phyloP scores from a whole-genome alignment of 2,329 filamentous ascomycete genomes.

The Verruconis gallopava region DNA sequence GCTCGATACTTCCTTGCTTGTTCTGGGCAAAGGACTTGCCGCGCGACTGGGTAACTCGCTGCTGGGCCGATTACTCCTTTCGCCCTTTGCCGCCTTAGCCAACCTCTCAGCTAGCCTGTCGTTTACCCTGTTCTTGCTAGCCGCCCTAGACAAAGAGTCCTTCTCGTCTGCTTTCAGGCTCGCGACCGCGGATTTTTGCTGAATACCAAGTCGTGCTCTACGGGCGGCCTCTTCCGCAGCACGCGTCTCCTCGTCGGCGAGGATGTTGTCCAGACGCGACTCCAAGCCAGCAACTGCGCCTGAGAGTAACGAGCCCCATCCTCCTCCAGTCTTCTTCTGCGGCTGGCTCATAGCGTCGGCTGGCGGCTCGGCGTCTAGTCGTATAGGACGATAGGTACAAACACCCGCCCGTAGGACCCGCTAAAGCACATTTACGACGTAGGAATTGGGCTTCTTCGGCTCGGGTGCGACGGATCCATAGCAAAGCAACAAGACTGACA shows the following conservation, averaged over 20 bases:
- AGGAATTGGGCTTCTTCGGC: too few species aligned
- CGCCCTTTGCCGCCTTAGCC: conserved; percentile 67
- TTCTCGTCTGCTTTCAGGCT: conserved; percentile 10
- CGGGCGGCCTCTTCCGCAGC: conserved; percentile 25
- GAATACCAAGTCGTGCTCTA: conserved; percentile 15
- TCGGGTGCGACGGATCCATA: too few species aligned
- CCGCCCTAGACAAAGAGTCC: conserved; percentile 46
- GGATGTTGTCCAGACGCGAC: conserved; percentile 79
- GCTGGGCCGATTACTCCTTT: conserved; percentile 13
- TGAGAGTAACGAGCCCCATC: conserved; percentile 52
- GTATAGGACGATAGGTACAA: too few species aligned
- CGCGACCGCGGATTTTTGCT: background rate
- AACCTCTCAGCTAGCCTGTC: conserved; percentile 81
- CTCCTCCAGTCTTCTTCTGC: conserved; percentile 10
- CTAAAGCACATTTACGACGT: too few species aligned
- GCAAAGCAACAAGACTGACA: too few species aligned
- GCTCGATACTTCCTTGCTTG: background rate
- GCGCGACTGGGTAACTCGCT: conserved; percentile 1
- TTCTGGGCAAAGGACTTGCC: conserved; percentile 3
- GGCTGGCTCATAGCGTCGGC: conserved; percentile 11
- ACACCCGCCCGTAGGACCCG: too few species aligned
- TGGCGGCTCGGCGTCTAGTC: background rate
- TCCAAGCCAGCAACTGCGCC: conserved; percentile 90
- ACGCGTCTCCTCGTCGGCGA: conserved; percentile 58
- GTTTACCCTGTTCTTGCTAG: conserved; percentile 55